A percentile compares a stretch with the other conserved stretches of the same genome.
These are phyloP conservation scores for Vitis hybrid DNA, from an alignment of 177 flowering plant species.

Conservation along the genomic window DNA sequence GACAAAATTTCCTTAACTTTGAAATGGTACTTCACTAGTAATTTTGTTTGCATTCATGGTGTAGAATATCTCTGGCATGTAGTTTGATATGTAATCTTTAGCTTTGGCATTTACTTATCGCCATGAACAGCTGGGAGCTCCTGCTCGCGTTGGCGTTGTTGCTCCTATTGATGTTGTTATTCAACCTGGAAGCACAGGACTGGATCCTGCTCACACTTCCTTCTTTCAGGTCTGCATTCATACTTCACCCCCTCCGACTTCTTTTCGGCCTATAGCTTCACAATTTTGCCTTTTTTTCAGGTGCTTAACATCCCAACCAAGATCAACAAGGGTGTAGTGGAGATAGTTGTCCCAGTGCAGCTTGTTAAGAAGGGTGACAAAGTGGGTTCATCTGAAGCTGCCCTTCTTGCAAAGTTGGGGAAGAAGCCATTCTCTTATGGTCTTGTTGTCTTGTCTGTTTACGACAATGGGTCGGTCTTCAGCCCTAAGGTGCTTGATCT, in stretches of 20 bases:
- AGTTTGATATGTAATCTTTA: too few species aligned
- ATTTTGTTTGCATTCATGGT: too few species aligned
- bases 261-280: not conserved
- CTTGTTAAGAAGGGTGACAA: slow-evolving; percentile 66
- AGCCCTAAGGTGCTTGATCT: slow-evolving; percentile 64
- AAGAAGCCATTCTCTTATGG: slow-evolving; percentile 67
- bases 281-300: slow-evolving; percentile 19
- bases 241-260: not conserved
- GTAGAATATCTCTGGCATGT: too few species aligned
- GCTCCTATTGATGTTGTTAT: slow-evolving; percentile 60
- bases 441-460: slow-evolving; percentile 42
- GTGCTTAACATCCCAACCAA: slow-evolving; percentile 71
- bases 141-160: slow-evolving; percentile 57
- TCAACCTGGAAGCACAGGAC: slow-evolving; percentile 68
- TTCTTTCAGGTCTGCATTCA: slow-evolving; percentile 51
- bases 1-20: too few species aligned
- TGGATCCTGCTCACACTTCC: slow-evolving; percentile 61
- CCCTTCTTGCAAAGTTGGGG: slow-evolving; percentile 58
- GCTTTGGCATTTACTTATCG: too few species aligned
- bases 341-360: slow-evolving; percentile 58
- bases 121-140: slow-evolving; percentile 51
- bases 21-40: too few species aligned
- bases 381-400: slow-evolving; percentile 66
- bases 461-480: slow-evolving; percentile 65
- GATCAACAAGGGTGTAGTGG: slow-evolving; percentile 76